Conservation (phyloP, 352 stramenopile genomes). For the Pythium rishiriense region DNA sequence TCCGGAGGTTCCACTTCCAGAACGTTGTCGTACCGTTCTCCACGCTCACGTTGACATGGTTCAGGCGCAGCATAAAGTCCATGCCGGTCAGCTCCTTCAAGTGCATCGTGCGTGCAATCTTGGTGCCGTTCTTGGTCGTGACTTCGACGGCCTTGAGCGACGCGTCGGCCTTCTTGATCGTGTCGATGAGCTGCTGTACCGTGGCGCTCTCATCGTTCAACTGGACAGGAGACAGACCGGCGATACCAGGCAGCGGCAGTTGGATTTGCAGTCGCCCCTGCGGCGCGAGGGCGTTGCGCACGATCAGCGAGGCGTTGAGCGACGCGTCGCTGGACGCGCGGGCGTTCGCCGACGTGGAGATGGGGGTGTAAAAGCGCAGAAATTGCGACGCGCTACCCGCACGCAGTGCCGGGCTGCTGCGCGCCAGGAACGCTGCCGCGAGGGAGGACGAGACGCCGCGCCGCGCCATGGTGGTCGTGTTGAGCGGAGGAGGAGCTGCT, state of each 20-base stretch:
- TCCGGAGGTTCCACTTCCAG: neutral
- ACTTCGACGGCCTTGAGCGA: constrained; percentile 67
- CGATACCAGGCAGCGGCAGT: constrained; percentile 56
- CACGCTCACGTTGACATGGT: constrained; percentile 62
- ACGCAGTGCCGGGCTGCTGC: neutral
- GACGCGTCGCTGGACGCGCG: constrained; percentile 12
- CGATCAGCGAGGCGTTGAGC: constrained; percentile 30
- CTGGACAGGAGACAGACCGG: constrained; percentile 51
- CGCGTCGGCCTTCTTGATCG: constrained; percentile 45
- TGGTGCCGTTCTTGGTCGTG: constrained; percentile 66
- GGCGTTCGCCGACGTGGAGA: constrained; percentile 13
- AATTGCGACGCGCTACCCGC: neutral
- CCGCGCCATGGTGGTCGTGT: neutral
- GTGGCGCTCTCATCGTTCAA: constrained; percentile 40
- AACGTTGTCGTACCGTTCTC: constrained; percentile 35
- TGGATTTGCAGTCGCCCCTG: constrained; percentile 52
- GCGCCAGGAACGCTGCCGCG: constrained; percentile 2
- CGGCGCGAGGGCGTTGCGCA: constrained; percentile 43
- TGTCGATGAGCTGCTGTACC: constrained; percentile 56
- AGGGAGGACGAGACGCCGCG: constrained; percentile 1
- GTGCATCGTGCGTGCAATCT: constrained; percentile 64
- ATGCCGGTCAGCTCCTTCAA: constrained; percentile 62
- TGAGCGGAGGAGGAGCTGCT: neutral
- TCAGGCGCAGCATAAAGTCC: constrained; percentile 68
- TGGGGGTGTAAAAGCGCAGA: constrained; percentile 11